Evolutionary conservation across 2,329 filamentous ascomycete genomes (phyloP).

Genomic region (Aspergillus sergii): DNA sequence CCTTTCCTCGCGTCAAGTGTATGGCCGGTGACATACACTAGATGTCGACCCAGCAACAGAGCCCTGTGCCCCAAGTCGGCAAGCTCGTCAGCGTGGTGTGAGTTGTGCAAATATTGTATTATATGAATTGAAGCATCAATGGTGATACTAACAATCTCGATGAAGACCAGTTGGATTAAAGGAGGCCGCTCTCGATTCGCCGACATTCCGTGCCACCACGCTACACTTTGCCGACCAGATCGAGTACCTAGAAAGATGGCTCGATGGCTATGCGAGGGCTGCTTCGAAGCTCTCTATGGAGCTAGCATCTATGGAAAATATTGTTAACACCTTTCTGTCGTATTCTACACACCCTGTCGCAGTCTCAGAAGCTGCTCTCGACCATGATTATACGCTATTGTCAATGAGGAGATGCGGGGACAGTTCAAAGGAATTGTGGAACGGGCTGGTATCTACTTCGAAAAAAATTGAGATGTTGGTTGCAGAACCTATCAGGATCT

Average conservation of each 20-base stretch:
- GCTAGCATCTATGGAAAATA: constrained; percentile 74
- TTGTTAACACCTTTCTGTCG: constrained; percentile 74
- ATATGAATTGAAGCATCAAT: background rate
- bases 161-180: constrained; percentile 78
- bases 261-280: constrained; percentile 70
- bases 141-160: constrained; percentile 16
- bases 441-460: constrained; percentile 69
- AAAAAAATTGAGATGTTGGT: constrained; percentile 77
- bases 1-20: constrained; percentile 28
- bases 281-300: constrained; percentile 65
- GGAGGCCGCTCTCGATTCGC: constrained; percentile 94
- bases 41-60: constrained; percentile 44
- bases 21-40: constrained; percentile 41
- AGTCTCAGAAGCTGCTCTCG: constrained; percentile 80
- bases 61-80: constrained; percentile 43
- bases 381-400: constrained; percentile 91
- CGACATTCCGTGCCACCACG: constrained; percentile 86
- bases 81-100: constrained; percentile 52
- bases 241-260: constrained; percentile 89
- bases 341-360: constrained; percentile 73
- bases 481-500: constrained; percentile 78
- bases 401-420: constrained; percentile 85
- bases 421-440: constrained; percentile 85
- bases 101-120: constrained; percentile 20
- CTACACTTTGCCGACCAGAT: constrained; percentile 89